Base-by-base conservation (phyloP, 2,329 filamentous ascomycete species). In the Fusarium sp. region DNA sequence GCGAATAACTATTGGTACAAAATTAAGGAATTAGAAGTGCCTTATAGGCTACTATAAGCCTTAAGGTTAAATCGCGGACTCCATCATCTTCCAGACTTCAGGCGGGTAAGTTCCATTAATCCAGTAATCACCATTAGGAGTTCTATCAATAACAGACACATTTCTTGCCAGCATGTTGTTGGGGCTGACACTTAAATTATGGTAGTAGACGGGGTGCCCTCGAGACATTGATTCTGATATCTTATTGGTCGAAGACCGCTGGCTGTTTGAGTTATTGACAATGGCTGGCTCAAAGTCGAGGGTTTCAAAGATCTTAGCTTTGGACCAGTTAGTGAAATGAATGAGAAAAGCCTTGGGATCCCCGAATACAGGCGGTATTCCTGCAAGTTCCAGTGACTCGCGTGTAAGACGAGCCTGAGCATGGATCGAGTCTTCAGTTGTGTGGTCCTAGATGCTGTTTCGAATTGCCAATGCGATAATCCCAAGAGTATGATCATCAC, bases 361-460 rank as follows among this genome's bases (percentile, higher is more conserved):
- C 11, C 63, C 63, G 29, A 61, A 67, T 4, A 67, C 2, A 3
- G 63, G 63, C 3, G 63, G 55, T 8, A 66, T n/a, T 11, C 63
- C 61, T 5, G 42, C 47, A 0, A 46, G 21, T 1, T 52, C 39
- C 8, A 56, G 24, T 9, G 56, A 24, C 15, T 57, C 21, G 9
- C 63, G 20, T 3, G 55, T 59, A 11, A 67, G 61, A 3, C 37
- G 49, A 18, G 61, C 54, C 8, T 65, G 35, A 6, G 50, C 35
- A 38, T 61, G 49, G 15, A 66, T 33, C 2, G 44, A 47, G 20
- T 4, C 38, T 33, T 66, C 60, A 0, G 54, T 47, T n/a, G 63
- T 49, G n/a, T 63, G 53, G 18, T 57, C 47, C 18, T 41, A 31
- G 2, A 64, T 21, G 13, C 31, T 46, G 3, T 29, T 20, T 8